These are phyloP conservation scores for Skeletonema menzelii DNA, from an alignment of 108 stramenopile genomes.

Conservation along the genomic window DNA sequence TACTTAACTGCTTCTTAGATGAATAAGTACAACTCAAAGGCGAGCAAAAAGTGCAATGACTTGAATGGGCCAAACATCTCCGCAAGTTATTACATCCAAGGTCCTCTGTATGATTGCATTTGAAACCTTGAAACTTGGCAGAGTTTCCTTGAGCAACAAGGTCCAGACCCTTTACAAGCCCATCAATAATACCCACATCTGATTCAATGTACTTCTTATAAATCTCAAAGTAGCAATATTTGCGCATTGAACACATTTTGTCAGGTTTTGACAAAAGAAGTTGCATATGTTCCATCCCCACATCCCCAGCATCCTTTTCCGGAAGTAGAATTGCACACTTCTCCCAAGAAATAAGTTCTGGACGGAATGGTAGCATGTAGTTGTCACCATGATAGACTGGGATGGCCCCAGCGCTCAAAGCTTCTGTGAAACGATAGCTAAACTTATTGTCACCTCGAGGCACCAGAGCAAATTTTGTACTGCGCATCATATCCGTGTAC, in stretches of 20 bases:
- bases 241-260: neutral
- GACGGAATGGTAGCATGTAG: slow-evolving; percentile 40
- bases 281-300: no score
- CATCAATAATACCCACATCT: no score
- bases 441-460: slow-evolving; percentile 57
- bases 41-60: no score
- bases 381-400: slow-evolving; percentile 43
- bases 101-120: no score
- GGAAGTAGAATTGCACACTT: slow-evolving; percentile 30
- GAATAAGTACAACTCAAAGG: no score
- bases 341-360: slow-evolving; percentile 11
- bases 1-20: no score
- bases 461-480: slow-evolving; percentile 21
- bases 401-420: slow-evolving; percentile 43
- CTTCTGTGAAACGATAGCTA: slow-evolving; percentile 50
- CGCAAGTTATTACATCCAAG: no score
- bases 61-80: no score
- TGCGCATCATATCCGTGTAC: neutral
- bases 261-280: neutral
- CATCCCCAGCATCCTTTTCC: slow-evolving; percentile 16
- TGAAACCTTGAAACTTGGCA: no score
- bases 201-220: neutral
- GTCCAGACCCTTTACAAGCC: no score
- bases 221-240: neutral
- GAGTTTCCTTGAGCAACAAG: no score